Conservation (phyloP, 495 filamentous ascomycete species). For the Penicilliopsis zonata region DNA sequence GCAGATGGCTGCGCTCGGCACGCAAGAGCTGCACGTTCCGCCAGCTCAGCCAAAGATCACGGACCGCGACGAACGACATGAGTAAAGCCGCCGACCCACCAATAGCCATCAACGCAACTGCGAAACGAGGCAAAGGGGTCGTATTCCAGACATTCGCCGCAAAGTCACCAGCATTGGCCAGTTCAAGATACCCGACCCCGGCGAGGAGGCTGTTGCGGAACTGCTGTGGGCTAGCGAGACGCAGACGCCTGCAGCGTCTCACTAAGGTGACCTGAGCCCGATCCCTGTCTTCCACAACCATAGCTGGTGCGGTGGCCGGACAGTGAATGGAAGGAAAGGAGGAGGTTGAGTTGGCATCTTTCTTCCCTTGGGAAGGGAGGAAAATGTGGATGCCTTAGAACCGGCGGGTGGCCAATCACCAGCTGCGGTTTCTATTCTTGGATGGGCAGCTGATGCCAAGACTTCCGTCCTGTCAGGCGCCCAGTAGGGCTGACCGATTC, state of each 20-base stretch:
- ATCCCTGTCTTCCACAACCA: too few species aligned
- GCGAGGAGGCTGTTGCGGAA: constrained; percentile 36
- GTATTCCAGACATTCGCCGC: constrained; percentile 43
- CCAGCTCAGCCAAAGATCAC: constrained; percentile 30
- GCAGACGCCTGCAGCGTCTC: constrained; percentile 9
- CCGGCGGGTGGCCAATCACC: too few species aligned
- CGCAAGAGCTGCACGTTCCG: constrained; percentile 29
- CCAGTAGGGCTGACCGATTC: too few species aligned
- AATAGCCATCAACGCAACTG: constrained; percentile 35
- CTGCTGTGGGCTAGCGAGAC: constrained; percentile 17
- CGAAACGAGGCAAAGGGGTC: constrained; percentile 31
- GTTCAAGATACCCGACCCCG: constrained; percentile 36
- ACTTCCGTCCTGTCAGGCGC: too few species aligned
- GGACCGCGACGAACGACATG: constrained; percentile 30
- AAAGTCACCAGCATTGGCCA: constrained; percentile 41
- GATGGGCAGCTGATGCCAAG: too few species aligned
- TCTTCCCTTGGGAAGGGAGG: too few species aligned
- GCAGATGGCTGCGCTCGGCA: constrained; percentile 21
- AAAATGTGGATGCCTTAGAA: too few species aligned
- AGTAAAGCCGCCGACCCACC: constrained; percentile 32
- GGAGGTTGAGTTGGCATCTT: too few species aligned
- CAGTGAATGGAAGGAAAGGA: too few species aligned
- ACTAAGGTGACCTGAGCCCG: constrained; percentile 13
- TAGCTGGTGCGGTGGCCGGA: too few species aligned
- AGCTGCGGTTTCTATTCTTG: too few species aligned